Evolutionary conservation across 1,284 basidiomycete species (phyloP), one percentile per base, ranked within the genome.

Genomic region (Leccinum variabile): DNA sequence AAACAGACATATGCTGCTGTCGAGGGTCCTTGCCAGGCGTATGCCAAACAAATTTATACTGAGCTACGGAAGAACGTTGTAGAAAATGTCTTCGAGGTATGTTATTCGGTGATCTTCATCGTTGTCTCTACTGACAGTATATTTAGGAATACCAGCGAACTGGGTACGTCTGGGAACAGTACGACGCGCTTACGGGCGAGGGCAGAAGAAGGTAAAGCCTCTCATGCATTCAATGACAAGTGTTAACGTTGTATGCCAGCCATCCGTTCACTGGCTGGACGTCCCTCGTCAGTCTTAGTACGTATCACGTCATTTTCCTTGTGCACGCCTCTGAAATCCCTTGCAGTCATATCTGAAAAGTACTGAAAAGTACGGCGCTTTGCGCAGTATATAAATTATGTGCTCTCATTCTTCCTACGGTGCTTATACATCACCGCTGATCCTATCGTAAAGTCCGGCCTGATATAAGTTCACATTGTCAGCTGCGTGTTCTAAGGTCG

Each of bases 121-220:
- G 30, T 18, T 50, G 61, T 64, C 59, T 57, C 59, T 54, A 32
- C 60, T 69, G 18, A 75, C 44, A 35, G 41, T n/a, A 61, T n/a
- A 10, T 53, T 70, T 13, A 95, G 91, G 94, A 97, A 77, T 97
- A 95, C 74, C 80, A 92, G 69, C 84, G 91, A 32, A 97, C 95
- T 1, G 95, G 94, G 8, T 96, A 94, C 73, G 92, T 95, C 10
- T 98, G 95, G 94, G 95, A 98, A 75, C 96, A 98, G 76, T 98
- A 97, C 75, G 90, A 98, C 72, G 80, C 94, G 0, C 76, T 81
- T 9, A 92, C 86, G 10, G 95, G 95, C 13, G 84, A 92, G 70
- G 95, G 95, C 1, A 84, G 84, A 71, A 80, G 95, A 78, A 95
- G 91, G 92, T 87, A 67, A 63, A 78, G 75, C 62, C 56, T 57